Percentiles rank a stretch among this genome's conserved stretches.
These are phyloP conservation scores for Kwoniella bestiolae DNA, from an alignment of 768 basidiomycete species.

Conservation along the genomic window DNA sequence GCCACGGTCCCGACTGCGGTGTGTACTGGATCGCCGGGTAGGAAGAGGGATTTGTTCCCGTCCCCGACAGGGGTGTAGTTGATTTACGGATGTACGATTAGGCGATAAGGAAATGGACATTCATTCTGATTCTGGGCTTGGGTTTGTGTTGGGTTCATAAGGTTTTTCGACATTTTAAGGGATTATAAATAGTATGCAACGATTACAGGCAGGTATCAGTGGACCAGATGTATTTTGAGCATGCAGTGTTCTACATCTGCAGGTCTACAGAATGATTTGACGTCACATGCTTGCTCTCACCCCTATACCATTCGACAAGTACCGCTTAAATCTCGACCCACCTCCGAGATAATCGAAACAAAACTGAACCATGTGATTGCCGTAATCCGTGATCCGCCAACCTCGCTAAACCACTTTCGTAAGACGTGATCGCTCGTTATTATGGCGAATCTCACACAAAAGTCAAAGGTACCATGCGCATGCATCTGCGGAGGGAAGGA, in stretches of 20 bases:
- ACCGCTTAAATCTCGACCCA: too few relatives aligned
- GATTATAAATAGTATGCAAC: not conserved
- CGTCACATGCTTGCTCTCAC: too few relatives aligned
- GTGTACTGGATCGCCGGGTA: conserved; percentile 32
- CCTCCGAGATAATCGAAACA: too few relatives aligned
- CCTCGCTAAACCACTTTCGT: not conserved
- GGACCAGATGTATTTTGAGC: not conserved
- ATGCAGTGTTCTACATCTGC: too few relatives aligned
- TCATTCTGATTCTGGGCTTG: not conserved
- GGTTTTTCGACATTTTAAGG: not conserved
- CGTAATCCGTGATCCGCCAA: not conserved
- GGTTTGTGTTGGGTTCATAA: not conserved
- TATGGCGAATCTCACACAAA: not conserved
- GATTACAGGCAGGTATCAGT: not conserved
- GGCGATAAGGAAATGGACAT: not conserved
- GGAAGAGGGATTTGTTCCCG: conserved; percentile 6
- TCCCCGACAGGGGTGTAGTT: not conserved
- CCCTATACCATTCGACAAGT: not conserved
- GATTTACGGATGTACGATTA: not conserved
- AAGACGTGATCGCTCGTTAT: conserved; percentile 18
- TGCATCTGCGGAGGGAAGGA: not conserved
- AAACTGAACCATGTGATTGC: not conserved
- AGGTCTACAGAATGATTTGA: too few relatives aligned
- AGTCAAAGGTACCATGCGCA: not conserved
- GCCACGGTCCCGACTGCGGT: conserved; percentile 32